Percentiles rank a stretch among this genome's conserved stretches.
These are phyloP conservation scores for Penicillium pancosmium DNA, from an alignment of 495 filamentous ascomycete genomes.

Conservation along the genomic window DNA sequence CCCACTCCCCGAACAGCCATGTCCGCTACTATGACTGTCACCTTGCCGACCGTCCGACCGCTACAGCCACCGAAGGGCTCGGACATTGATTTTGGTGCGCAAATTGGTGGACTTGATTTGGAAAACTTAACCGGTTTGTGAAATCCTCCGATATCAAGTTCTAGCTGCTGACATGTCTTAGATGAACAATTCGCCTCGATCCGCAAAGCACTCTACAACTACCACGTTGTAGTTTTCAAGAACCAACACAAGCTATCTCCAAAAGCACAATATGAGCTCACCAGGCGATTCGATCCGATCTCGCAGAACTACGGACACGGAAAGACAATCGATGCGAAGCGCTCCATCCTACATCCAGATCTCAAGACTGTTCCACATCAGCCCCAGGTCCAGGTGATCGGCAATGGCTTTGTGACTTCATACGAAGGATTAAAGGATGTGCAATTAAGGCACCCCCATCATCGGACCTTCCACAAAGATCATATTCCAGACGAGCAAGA, in stretches of 20 bases:
- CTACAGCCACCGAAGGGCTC: constrained; percentile 49
- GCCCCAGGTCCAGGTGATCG: constrained; percentile 77
- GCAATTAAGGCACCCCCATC: constrained; percentile 70
- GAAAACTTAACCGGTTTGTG: constrained; percentile 57
- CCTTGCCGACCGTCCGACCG: constrained; percentile 34
- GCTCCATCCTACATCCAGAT: constrained; percentile 73
- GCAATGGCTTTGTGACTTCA: constrained; percentile 64
- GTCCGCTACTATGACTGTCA: constrained; percentile 15
- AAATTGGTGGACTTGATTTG: constrained; percentile 56
- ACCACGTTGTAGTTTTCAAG: constrained; percentile 70
- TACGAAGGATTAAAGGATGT: constrained; percentile 71
- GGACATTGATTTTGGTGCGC: constrained; percentile 60
- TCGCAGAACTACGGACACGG: constrained; percentile 70
- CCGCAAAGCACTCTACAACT: constrained; percentile 59
- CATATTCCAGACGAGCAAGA: constrained; percentile 64
- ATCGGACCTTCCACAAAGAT: constrained; percentile 71
- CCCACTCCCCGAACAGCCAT: constrained; percentile 8
- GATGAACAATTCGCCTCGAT: constrained; percentile 63
- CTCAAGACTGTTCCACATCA: constrained; percentile 78
- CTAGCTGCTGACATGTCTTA: constrained; percentile 23
- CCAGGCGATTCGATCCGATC: constrained; percentile 67
- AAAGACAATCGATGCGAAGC: constrained; percentile 66
- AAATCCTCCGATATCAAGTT: background rate
- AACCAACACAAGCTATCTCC: constrained; percentile 62
- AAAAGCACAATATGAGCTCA: constrained; percentile 70